Conservation (phyloP, 2,329 filamentous ascomycete species). For the Claviceps sp. region DNA sequence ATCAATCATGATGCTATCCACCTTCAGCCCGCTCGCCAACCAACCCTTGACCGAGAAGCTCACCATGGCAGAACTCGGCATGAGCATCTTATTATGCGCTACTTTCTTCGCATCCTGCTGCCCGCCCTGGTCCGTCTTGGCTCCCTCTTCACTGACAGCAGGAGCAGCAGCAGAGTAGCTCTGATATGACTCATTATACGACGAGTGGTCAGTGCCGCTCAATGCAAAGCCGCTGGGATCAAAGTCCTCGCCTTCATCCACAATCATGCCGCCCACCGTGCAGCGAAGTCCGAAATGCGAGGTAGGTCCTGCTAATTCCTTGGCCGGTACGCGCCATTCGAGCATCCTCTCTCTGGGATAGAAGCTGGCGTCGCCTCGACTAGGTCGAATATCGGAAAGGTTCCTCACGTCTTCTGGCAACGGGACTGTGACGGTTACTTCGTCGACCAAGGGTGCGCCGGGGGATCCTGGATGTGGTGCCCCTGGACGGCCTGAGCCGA, state of each 20-base stretch:
- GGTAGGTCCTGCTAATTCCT: slow-evolving; percentile 56
- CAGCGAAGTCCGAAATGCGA: slow-evolving; percentile 64
- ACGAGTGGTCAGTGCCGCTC: slow-evolving; percentile 30
- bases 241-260: slow-evolving; percentile 32
- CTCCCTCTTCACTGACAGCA: slow-evolving; percentile 21
- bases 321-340: slow-evolving; percentile 72
- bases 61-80: slow-evolving; percentile 65
- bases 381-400: slow-evolving; percentile 67
- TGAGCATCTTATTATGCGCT: slow-evolving; percentile 59
- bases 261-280: slow-evolving; percentile 56
- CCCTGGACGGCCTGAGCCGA: slow-evolving; percentile 26
- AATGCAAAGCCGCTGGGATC: slow-evolving; percentile 41
- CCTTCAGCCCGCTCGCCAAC: slow-evolving; percentile 52
- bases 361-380: slow-evolving; percentile 72
- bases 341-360: slow-evolving; percentile 57
- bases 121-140: slow-evolving; percentile 18
- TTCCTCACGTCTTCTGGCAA: slow-evolving; percentile 70
- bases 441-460: slow-evolving; percentile 53
- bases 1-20: slow-evolving; percentile 55
- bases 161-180: slow-evolving; percentile 12
- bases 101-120: slow-evolving; percentile 42
- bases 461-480: slow-evolving; percentile 39
- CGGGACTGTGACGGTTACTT: slow-evolving; percentile 65
- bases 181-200: slow-evolving; percentile 44
- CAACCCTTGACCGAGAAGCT: slow-evolving; percentile 60